A percentile compares a stretch with the other conserved stretches of the same genome.
Conservation (phyloP, 148 eudicot species). For the Tetragonia tetragonoides region DNA sequence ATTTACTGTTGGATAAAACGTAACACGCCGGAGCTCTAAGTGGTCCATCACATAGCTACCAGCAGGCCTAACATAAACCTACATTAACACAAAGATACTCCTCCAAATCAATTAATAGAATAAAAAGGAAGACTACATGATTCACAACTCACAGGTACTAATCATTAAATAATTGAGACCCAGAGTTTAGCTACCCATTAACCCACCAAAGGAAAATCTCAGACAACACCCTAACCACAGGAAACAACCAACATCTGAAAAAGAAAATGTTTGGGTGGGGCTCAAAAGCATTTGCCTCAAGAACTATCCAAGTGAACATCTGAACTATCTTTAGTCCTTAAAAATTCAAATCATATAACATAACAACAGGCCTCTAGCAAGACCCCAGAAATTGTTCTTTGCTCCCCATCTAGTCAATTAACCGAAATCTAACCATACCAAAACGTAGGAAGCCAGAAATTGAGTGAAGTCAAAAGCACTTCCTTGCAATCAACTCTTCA, state of each 20-base stretch:
- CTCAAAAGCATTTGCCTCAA: not conserved
- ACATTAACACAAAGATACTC: constrained; percentile 17
- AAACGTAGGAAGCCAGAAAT: no score
- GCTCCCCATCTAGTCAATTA: not conserved
- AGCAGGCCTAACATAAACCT: constrained; percentile 99
- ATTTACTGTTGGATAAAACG: constrained; percentile 54
- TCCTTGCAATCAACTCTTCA: not conserved
- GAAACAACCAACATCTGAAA: not conserved
- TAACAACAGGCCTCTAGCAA: not conserved
- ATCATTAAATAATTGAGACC: not conserved
- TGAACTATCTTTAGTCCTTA: not conserved
- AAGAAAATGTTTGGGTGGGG: not conserved
- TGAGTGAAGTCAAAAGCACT: not conserved
- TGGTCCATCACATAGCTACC: constrained; percentile 97
- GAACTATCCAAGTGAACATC: not conserved
- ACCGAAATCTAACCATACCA: not conserved
- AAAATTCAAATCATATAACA: not conserved
- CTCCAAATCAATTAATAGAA: not conserved
- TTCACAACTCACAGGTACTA: not conserved
- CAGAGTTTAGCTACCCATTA: not conserved
- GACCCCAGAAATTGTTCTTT: not conserved
- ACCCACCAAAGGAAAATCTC: not conserved
- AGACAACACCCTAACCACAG: not conserved
- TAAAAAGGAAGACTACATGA: not conserved
- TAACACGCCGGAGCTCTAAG: constrained; percentile 79